Evolutionary conservation across 129 eudicot species (phyloP).

Genomic region (Tanacetum coccineum): DNA sequence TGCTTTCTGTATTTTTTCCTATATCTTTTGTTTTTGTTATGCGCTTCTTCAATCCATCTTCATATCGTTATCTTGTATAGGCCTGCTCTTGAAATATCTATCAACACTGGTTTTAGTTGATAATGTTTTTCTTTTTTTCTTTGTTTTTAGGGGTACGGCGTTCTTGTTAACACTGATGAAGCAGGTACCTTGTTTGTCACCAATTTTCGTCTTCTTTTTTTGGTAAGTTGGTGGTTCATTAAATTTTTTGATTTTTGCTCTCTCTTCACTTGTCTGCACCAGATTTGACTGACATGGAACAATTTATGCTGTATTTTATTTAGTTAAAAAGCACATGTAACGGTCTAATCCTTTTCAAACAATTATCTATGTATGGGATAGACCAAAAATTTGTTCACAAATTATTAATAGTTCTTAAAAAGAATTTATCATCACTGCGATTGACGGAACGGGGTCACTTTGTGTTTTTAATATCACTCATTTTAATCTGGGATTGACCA

Average conservation of each 20-base stretch:
- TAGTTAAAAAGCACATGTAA: slow-evolving; percentile 5
- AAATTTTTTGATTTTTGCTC: slow-evolving; percentile 15
- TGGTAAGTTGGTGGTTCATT: slow-evolving; percentile 53
- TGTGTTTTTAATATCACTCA: background rate
- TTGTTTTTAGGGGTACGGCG: slow-evolving; percentile 72
- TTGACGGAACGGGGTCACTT: background rate
- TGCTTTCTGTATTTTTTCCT: background rate
- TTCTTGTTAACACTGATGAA: slow-evolving; percentile 93
- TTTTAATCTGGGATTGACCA: background rate
- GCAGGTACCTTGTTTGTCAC: slow-evolving; percentile 95
- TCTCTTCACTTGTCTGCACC: background rate
- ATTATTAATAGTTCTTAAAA: slow-evolving; percentile 6
- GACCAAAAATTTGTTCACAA: slow-evolving; percentile 10
- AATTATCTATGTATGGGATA: slow-evolving; percentile 6
- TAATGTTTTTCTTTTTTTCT: slow-evolving; percentile 15
- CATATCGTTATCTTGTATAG: background rate
- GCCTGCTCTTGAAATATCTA: slow-evolving; percentile 5
- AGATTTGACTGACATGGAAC: slow-evolving; percentile 11
- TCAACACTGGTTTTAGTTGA: slow-evolving; percentile 6
- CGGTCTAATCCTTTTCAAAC: slow-evolving; percentile 11
- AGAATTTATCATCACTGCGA: background rate
- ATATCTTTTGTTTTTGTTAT: background rate
- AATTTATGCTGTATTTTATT: slow-evolving; percentile 7
- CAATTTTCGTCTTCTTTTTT: slow-evolving; percentile 87
- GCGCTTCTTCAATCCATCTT: background rate